These are phyloP conservation scores for Plasmopara muralis DNA, from an alignment of 352 stramenopile species.

Conservation along the genomic window DNA sequence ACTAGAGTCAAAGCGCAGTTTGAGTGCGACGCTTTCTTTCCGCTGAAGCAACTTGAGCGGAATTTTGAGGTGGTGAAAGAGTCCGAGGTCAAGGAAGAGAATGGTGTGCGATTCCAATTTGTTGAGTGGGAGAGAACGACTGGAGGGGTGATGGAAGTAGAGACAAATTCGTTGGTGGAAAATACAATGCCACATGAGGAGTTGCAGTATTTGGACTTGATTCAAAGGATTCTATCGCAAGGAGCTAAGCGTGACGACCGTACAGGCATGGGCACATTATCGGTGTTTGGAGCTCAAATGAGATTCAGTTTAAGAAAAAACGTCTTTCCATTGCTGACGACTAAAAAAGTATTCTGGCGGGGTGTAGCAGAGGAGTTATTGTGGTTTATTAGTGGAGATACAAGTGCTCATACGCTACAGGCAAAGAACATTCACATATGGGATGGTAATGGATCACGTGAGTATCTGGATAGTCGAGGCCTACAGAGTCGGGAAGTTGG, in stretches of 20 bases:
- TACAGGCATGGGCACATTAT: constrained; percentile 97
- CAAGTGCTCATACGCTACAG: constrained; percentile 93
- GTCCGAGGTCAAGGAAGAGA: constrained; percentile 66
- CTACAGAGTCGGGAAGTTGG: constrained; percentile 93
- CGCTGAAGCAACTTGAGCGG: constrained; percentile 53
- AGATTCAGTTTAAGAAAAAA: constrained; percentile 92
- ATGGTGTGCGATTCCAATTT: constrained; percentile 75
- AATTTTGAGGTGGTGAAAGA: constrained; percentile 40
- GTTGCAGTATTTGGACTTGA: constrained; percentile 88
- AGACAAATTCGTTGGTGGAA: constrained; percentile 8
- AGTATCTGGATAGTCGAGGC: constrained; percentile 91
- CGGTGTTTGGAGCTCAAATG: constrained; percentile 98
- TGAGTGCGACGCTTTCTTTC: constrained; percentile 93
- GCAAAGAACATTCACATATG: constrained; percentile 99
- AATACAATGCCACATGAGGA: constrained; percentile 42
- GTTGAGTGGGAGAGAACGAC: constrained; percentile 45
- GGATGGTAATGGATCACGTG: constrained; percentile 98
- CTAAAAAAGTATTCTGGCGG: constrained; percentile 99
- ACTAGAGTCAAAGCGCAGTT: constrained; percentile 83
- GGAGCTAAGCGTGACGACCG: constrained; percentile 92
- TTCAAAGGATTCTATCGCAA: constrained; percentile 94
- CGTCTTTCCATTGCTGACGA: constrained; percentile 97
- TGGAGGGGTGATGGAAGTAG: neutral
- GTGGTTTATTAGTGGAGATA: constrained; percentile 99
- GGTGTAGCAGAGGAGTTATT: constrained; percentile 98